Percentiles rank a stretch among this genome's conserved stretches.
Evolutionary conservation across 73 alveolate genomes (phyloP).

Genomic region (Tetrahymena malaccensis): DNA sequence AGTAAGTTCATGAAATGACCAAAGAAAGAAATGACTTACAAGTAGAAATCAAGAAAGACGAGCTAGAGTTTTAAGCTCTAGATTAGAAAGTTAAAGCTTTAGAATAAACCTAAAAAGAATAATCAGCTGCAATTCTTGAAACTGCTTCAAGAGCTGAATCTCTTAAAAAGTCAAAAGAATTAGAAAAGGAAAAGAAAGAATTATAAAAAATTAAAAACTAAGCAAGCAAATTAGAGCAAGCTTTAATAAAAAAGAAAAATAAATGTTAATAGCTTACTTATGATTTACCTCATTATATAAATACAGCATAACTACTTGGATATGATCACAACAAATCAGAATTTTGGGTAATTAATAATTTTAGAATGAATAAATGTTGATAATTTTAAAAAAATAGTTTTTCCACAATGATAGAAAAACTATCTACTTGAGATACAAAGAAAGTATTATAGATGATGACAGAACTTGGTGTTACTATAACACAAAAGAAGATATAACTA

Average conservation of each 20-base stretch:
- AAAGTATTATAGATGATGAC: neutral
- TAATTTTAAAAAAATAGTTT: neutral
- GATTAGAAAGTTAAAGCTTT: neutral
- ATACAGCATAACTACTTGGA: neutral
- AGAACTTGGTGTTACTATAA: neutral
- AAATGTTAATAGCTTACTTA: neutral
- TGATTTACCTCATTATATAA: neutral
- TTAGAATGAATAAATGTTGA: neutral
- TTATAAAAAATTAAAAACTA: neutral
- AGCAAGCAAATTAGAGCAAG: neutral
- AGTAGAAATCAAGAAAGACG: neutral
- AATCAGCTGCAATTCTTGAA: neutral
- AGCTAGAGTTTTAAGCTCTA: neutral
- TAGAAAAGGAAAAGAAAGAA: neutral
- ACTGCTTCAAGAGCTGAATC: neutral
- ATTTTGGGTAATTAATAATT: neutral
- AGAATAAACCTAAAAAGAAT: neutral
- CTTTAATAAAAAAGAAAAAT: neutral
- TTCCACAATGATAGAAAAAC: neutral
- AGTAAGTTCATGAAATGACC: neutral
- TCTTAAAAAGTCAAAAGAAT: neutral
- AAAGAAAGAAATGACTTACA: neutral
- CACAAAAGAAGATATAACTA: neutral
- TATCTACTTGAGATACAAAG: neutral
- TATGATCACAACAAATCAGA: neutral